Conservation (phyloP, 2,329 filamentous ascomycete species). For the Diplocarpon rosae region DNA sequence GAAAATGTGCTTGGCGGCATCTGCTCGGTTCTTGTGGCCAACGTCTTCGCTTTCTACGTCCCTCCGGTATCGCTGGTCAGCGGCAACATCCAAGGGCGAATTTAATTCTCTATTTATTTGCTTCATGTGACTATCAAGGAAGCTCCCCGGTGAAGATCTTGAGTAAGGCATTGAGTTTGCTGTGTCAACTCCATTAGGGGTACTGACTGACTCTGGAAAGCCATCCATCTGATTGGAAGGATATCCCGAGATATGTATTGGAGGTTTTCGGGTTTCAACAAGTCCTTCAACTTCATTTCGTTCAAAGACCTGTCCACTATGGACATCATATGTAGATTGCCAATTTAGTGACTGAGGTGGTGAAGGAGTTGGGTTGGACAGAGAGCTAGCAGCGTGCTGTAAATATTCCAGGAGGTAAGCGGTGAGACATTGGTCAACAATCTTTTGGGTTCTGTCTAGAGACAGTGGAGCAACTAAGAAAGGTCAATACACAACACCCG, state of each 20-base stretch:
- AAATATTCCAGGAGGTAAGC: slow-evolving; percentile 36
- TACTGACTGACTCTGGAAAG: neutral
- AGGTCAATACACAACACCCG: neutral
- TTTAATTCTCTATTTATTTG: slow-evolving; percentile 5
- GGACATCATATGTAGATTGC: neutral
- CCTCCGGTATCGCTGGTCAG: neutral
- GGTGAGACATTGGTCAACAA: slow-evolving; percentile 44
- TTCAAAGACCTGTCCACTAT: neutral
- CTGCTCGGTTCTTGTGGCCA: slow-evolving; percentile 29
- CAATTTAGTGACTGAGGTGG: slow-evolving; percentile 15
- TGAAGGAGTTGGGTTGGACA: slow-evolving; percentile 13
- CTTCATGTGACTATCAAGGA: slow-evolving; percentile 17
- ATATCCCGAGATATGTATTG: slow-evolving; percentile 9
- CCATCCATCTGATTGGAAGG: slow-evolving; percentile 9
- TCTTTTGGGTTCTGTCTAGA: slow-evolving; percentile 43
- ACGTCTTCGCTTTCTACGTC: slow-evolving; percentile 1
- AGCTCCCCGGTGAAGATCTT: slow-evolving; percentile 19
- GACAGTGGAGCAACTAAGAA: slow-evolving; percentile 39
- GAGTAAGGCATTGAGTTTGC: slow-evolving; percentile 14
- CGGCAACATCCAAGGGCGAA: neutral
- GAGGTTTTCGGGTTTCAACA: neutral
- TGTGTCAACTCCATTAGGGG: neutral
- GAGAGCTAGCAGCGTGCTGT: slow-evolving; percentile 24
- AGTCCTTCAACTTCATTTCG: neutral
- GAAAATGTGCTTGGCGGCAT: slow-evolving; percentile 50